phyloP scores from a whole-genome alignment of 441 rosid genomes.

The Viola pubescens region DNA sequence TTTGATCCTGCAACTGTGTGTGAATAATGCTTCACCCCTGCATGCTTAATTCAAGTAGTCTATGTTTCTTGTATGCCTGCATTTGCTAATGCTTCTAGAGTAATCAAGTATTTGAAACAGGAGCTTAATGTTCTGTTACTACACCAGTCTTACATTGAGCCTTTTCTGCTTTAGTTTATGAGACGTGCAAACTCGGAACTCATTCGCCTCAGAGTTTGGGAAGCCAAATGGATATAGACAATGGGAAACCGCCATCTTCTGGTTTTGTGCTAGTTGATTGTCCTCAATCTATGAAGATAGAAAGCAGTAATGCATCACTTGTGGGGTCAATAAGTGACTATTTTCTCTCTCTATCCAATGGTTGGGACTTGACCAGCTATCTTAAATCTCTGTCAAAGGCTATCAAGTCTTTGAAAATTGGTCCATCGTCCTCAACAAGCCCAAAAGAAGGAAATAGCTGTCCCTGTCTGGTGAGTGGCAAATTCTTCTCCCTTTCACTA shows the following conservation, averaged over 20 bases:
- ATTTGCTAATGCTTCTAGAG: not conserved
- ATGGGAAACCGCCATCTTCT: conserved; percentile 60
- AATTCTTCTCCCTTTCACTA: conserved; percentile 1
- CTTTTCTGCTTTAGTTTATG: conserved; percentile 57
- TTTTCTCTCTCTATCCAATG: conserved; percentile 93
- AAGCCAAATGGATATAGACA: conserved; percentile 78
- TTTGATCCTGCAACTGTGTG: not conserved
- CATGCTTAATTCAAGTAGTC: conserved; percentile 1
- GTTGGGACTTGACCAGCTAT: conserved; percentile 97
- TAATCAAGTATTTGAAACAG: no score
- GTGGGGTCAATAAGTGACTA: conserved; percentile 97
- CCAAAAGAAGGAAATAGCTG: conserved; percentile 84
- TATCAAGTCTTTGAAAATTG: conserved; percentile 75
- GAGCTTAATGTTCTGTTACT: no score
- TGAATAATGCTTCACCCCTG: not conserved
- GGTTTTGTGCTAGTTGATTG: conserved; percentile 95
- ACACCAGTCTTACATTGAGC: not conserved
- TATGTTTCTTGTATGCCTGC: not conserved
- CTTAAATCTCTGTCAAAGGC: conserved; percentile 97
- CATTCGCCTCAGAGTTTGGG: conserved; percentile 82
- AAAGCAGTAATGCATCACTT: conserved; percentile 84
- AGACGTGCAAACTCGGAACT: conserved; percentile 91
- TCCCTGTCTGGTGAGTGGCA: conserved; percentile 68
- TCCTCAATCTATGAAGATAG: conserved; percentile 99
- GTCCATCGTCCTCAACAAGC: conserved; percentile 47